Conservation (phyloP, 2,329 filamentous ascomycete genomes). For the Fusarium goolgardi region DNA sequence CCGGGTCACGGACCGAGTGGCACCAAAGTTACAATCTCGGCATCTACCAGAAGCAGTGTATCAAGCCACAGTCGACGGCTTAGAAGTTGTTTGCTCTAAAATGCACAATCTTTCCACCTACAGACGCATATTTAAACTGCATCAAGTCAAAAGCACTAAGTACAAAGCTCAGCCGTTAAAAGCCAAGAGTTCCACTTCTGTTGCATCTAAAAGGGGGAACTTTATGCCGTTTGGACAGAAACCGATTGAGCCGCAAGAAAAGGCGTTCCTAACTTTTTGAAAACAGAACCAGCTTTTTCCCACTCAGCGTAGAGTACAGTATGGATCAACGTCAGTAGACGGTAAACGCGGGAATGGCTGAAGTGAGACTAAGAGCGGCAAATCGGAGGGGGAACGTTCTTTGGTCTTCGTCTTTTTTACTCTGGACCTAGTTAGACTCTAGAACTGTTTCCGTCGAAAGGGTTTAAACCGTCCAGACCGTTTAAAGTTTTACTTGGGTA, state of each 20-base stretch:
- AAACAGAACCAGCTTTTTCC: neutral
- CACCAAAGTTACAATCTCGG: slow-evolving; percentile 1
- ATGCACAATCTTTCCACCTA: slow-evolving; percentile 2
- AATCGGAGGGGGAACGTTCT: neutral
- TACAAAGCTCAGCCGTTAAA: slow-evolving; percentile 33
- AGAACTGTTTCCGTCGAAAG: slow-evolving; percentile 36
- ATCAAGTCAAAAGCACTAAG: slow-evolving; percentile 6
- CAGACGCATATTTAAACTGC: slow-evolving; percentile 28
- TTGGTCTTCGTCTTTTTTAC: neutral
- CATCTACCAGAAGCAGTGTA: neutral
- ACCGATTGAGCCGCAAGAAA: neutral
- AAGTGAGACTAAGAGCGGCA: slow-evolving; percentile 13
- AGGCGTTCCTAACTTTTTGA: neutral
- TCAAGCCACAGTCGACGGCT: slow-evolving; percentile 20
- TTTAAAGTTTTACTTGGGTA: slow-evolving; percentile 23
- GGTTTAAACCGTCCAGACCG: slow-evolving; percentile 7
- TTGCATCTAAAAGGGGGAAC: slow-evolving; percentile 24
- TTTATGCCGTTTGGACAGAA: slow-evolving; percentile 2
- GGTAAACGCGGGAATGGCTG: slow-evolving; percentile 39
- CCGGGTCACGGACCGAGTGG: neutral
- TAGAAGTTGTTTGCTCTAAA: slow-evolving; percentile 18
- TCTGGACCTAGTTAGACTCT: slow-evolving; percentile 2
- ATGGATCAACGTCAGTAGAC: slow-evolving; percentile 17
- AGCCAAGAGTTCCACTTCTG: slow-evolving; percentile 18
- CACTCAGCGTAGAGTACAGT: neutral